phyloP scores from a whole-genome alignment of 352 stramenopile genomes.

The Phytophthora foliorum region DNA sequence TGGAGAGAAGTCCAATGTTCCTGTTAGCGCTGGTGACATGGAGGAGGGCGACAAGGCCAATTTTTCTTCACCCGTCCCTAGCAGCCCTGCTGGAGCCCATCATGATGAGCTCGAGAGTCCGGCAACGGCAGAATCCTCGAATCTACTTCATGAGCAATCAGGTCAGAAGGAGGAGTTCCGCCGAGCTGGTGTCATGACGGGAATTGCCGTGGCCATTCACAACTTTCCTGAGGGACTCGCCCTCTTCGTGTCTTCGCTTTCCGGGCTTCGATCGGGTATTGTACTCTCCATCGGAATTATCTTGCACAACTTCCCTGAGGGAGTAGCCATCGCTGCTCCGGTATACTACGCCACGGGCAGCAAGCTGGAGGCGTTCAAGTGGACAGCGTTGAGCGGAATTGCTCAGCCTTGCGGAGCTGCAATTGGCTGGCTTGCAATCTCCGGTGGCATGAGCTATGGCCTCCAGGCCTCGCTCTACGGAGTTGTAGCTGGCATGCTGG shows the following conservation, averaged over 20 bases:
- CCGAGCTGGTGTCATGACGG: constrained; percentile 92
- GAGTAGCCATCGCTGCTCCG: constrained; percentile 94
- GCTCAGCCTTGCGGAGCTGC: constrained; percentile 92
- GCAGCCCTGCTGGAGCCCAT: constrained; percentile 9
- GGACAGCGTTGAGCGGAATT: constrained; percentile 89
- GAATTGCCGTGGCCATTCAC: constrained; percentile 96
- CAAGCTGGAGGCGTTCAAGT: constrained; percentile 93
- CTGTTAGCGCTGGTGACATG: neutral
- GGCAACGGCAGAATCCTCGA: constrained; percentile 28
- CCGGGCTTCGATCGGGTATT: constrained; percentile 90
- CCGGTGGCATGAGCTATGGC: constrained; percentile 62
- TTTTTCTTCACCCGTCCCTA: constrained; percentile 18
- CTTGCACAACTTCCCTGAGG: constrained; percentile 98
- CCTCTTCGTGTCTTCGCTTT: constrained; percentile 94
- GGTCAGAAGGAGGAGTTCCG: constrained; percentile 73
- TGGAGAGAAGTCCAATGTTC: constrained; percentile 35
- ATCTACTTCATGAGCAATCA: too few relatives aligned
- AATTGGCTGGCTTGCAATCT: constrained; percentile 70
- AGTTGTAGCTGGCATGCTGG: constrained; percentile 92
- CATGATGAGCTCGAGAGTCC: constrained; percentile 26
- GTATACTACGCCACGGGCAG: constrained; percentile 97
- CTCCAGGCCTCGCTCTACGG: constrained; percentile 68
- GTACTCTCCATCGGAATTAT: constrained; percentile 96
- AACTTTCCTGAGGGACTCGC: constrained; percentile 98
- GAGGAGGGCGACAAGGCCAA: constrained; percentile 29